Evolutionary conservation across 805 yeast species (phyloP).

Genomic region (Lachancea thermotolerans): DNA sequence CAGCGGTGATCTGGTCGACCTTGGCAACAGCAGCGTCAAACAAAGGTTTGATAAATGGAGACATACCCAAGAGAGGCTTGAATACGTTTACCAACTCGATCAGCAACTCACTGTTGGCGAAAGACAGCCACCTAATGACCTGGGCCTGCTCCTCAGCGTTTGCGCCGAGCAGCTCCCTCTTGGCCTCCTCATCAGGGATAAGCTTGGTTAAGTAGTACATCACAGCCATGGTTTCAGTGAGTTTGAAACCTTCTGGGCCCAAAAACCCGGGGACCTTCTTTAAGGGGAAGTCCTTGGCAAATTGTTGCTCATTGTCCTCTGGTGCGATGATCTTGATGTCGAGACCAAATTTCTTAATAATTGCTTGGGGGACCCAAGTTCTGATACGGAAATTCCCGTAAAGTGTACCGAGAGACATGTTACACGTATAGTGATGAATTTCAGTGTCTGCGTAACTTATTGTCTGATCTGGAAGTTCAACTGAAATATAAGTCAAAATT

Average conservation of each 20-base stretch:
- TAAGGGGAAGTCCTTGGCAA: conserved; percentile 52
- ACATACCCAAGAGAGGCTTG: conserved; percentile 53
- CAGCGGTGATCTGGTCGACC: conserved; percentile 35
- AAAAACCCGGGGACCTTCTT: conserved; percentile 59
- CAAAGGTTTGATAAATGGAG: conserved; percentile 70
- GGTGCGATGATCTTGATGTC: conserved; percentile 46
- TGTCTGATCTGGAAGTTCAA: no score
- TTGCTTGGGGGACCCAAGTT: conserved; percentile 38
- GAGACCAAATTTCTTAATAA: conserved; percentile 52
- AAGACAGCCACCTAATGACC: conserved; percentile 71
- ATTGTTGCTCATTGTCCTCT: conserved; percentile 33
- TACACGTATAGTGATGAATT: no score
- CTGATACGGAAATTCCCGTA: conserved; percentile 41
- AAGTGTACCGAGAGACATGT: conserved; percentile 65
- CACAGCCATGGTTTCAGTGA: conserved; percentile 64
- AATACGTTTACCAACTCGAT: conserved; percentile 43
- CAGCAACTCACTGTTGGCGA: conserved; percentile 63
- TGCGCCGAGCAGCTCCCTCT: conserved; percentile 49
- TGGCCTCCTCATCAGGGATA: conserved; percentile 31
- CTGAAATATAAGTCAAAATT: no score
- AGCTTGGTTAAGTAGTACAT: conserved; percentile 41
- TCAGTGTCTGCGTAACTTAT: no score
- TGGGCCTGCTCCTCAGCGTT: conserved; percentile 18
- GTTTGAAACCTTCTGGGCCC: conserved; percentile 67
- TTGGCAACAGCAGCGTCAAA: conserved; percentile 41